phyloP scores from a whole-genome alignment of 768 basidiomycete species.

The Russula sp. region DNA sequence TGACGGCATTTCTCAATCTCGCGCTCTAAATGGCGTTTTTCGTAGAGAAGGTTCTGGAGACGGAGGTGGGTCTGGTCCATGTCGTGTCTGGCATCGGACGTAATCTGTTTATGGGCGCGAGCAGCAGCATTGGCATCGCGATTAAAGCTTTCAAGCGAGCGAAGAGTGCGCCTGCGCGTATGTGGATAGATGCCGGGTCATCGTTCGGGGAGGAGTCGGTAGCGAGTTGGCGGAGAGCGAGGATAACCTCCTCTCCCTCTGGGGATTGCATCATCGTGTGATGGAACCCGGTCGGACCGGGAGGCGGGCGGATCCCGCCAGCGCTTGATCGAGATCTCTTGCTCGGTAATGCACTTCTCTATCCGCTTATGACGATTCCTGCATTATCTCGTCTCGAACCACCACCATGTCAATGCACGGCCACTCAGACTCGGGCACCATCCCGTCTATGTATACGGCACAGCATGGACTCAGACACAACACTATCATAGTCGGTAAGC shows the following conservation, averaged over 20 bases:
- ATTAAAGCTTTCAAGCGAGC: constrained; percentile 74
- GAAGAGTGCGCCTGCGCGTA: constrained; percentile 72
- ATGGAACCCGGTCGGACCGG: constrained; percentile 3
- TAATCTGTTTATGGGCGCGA: constrained; percentile 67
- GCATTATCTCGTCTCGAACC: neutral
- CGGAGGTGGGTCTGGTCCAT: constrained; percentile 90
- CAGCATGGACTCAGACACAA: constrained; percentile 78
- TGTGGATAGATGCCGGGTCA: constrained; percentile 53
- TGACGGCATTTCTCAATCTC: constrained; percentile 93
- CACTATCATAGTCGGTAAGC: constrained; percentile 82
- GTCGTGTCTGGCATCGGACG: constrained; percentile 71
- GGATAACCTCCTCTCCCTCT: constrained; percentile 56
- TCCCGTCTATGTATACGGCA: constrained; percentile 79
- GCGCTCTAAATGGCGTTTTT: constrained; percentile 84
- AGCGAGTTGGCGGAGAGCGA: constrained; percentile 63
- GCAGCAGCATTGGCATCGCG: constrained; percentile 69
- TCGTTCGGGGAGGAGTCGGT: constrained; percentile 42
- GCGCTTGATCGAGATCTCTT: neutral
- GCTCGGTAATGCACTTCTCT: neutral
- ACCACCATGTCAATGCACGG: constrained; percentile 9
- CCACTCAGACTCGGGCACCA: constrained; percentile 66
- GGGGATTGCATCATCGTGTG: constrained; percentile 33
- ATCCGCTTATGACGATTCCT: neutral
- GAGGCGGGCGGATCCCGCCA: neutral
- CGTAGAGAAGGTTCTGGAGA: constrained; percentile 83